These are phyloP conservation scores for Exophiala lecanii-corni DNA, from an alignment of 2,329 filamentous ascomycete species.

Conservation along the genomic window DNA sequence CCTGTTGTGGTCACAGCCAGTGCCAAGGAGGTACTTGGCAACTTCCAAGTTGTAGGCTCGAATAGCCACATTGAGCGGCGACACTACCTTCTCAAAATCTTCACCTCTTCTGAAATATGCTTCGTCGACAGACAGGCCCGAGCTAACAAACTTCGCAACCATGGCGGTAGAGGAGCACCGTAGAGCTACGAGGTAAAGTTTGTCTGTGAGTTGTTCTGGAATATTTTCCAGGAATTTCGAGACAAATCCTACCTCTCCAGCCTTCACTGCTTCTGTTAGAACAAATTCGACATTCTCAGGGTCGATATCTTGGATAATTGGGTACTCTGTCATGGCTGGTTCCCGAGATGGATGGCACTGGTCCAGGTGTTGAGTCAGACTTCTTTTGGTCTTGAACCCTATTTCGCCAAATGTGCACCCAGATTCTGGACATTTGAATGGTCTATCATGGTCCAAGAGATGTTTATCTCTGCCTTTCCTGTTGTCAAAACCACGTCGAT, in stretches of 20 bases:
- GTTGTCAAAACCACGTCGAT: neutral
- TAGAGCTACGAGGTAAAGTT: neutral
- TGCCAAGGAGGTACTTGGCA: neutral
- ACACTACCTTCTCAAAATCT: neutral
- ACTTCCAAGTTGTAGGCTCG: neutral
- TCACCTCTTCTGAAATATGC: too few relatives aligned
- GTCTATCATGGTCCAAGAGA: neutral
- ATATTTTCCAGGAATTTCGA: neutral
- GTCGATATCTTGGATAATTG: neutral
- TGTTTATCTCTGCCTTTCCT: neutral
- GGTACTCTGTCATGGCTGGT: neutral
- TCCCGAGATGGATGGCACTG: neutral
- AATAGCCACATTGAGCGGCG: neutral
- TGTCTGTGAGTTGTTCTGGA: neutral
- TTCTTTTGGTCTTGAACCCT: neutral
- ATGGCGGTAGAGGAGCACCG: neutral
- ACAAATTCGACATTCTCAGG: neutral
- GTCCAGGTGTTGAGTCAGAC: neutral
- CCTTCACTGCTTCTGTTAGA: neutral
- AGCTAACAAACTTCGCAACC: neutral
- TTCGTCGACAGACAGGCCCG: neutral
- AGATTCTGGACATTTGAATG: constrained; percentile 32
- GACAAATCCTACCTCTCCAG: neutral
- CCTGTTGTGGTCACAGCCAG: neutral
- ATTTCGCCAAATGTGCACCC: neutral